phyloP scores from a whole-genome alignment of 805 yeast genomes.

The Monosporozyma siamensis region DNA sequence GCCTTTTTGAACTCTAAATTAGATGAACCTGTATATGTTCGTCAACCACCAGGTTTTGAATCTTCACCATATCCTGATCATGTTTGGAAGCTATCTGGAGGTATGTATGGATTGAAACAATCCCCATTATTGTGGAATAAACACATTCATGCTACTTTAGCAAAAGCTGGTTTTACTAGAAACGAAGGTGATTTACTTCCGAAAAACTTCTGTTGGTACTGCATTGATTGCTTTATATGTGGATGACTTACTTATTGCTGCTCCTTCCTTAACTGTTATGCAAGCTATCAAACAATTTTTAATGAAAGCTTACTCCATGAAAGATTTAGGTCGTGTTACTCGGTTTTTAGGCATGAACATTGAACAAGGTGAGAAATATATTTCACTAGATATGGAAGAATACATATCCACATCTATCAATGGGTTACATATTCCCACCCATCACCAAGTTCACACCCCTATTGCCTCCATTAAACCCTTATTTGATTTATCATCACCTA shows the following conservation, averaged over 20 bases:
- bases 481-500: neutral
- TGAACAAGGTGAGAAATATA: neutral
- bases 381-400: slow-evolving; percentile 1
- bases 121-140: slow-evolving; percentile 23
- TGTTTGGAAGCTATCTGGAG: slow-evolving; percentile 10
- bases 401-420: neutral
- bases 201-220: neutral
- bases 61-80: slow-evolving; percentile 3
- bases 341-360: slow-evolving; percentile 8
- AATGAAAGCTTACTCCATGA: neutral
- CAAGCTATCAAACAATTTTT: neutral
- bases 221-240: slow-evolving; percentile 4
- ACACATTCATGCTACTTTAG: slow-evolving; percentile 22
- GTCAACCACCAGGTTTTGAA: slow-evolving; percentile 6
- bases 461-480: neutral
- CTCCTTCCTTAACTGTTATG: neutral
- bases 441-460: neutral
- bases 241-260: slow-evolving; percentile 8
- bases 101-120: slow-evolving; percentile 13
- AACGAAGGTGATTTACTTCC: slow-evolving; percentile 6
- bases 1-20: slow-evolving; percentile 7
- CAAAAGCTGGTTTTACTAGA: slow-evolving; percentile 16
- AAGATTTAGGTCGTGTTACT: slow-evolving; percentile 5
- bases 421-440: neutral
- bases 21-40: slow-evolving; percentile 1